These are phyloP conservation scores for Colletotrichum musicola DNA, from an alignment of 2,329 filamentous ascomycete genomes.

Conservation along the genomic window DNA sequence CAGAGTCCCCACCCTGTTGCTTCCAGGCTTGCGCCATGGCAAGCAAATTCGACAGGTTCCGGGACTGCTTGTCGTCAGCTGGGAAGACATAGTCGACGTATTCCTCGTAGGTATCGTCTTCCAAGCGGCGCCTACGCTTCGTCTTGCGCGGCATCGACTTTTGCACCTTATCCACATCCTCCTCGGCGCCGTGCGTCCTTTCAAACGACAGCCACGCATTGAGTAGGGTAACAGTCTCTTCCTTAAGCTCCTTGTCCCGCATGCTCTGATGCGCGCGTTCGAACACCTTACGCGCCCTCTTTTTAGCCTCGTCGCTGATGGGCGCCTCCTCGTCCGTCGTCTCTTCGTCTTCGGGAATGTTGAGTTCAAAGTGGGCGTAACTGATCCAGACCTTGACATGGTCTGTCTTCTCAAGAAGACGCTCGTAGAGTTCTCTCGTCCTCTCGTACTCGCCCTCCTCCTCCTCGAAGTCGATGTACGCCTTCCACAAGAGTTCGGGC, in stretches of 20 bases:
- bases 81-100: constrained; percentile 98
- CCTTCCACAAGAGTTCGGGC: constrained; percentile 97
- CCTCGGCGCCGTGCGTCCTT: constrained; percentile 80
- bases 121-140: constrained; percentile 91
- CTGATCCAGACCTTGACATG: constrained; percentile 99
- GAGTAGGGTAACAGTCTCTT: constrained; percentile 92
- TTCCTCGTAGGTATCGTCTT: constrained; percentile 95
- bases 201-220: constrained; percentile 96
- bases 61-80: constrained; percentile 88
- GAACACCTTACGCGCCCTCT: constrained; percentile 85
- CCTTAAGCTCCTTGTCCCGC: constrained; percentile 91
- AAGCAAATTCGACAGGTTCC: constrained; percentile 85
- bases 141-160: constrained; percentile 93
- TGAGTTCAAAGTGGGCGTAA: constrained; percentile 98
- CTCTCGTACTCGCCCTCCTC: constrained; percentile 92
- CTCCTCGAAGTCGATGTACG: constrained; percentile 98
- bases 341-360: constrained; percentile 82
- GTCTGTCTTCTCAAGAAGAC: constrained; percentile 92
- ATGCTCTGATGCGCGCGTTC: constrained; percentile 86
- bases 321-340: constrained; percentile 73
- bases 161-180: constrained; percentile 85
- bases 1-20: constrained; percentile 62
- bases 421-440: constrained; percentile 86
- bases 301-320: constrained; percentile 86
- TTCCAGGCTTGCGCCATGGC: constrained; percentile 93